Conservation (phyloP, 1,139 yeast species). For the Blastobotrys illinoisensis region DNA sequence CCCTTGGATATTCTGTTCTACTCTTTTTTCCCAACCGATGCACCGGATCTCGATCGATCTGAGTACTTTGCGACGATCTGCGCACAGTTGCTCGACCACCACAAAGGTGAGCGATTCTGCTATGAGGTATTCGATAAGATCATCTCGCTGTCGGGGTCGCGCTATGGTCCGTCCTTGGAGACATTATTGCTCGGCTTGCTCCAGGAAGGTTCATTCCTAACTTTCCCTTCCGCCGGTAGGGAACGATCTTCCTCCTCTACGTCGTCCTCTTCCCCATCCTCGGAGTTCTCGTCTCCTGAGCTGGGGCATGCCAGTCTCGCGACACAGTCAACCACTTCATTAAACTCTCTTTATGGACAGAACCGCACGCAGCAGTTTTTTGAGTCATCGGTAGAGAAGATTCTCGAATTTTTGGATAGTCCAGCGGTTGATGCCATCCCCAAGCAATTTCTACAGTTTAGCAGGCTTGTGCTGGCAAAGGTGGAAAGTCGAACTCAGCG, state of each 20-base stretch:
- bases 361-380: conserved; percentile 17
- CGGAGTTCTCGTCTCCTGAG: conserved; percentile 24
- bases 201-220: conserved; percentile 26
- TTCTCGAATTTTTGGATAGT: conserved; percentile 22
- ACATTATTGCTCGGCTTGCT: conserved; percentile 20
- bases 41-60: conserved; percentile 24
- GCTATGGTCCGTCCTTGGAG: conserved; percentile 23
- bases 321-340: conserved; percentile 3
- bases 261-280: conserved; percentile 19
- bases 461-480: conserved; percentile 19
- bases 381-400: conserved; percentile 13
- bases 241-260: conserved; percentile 5
- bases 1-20: conserved; percentile 32
- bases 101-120: conserved; percentile 21
- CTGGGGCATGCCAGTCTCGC: conserved; percentile 19
- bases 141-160: conserved; percentile 19
- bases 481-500: conserved; percentile 14
- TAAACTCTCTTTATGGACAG: conserved; percentile 6
- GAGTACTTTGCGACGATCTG: conserved; percentile 30
- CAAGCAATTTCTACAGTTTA: conserved; percentile 20
- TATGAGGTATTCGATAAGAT: conserved; percentile 22
- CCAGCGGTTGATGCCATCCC: conserved; percentile 23
- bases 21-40: conserved; percentile 27
- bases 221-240: conserved; percentile 5
- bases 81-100: conserved; percentile 21